A percentile compares a stretch with the other conserved stretches of the same genome.
These are phyloP conservation scores for Pestalotiopsis sp. DNA, from an alignment of 2,329 filamentous ascomycete species.

Conservation along the genomic window DNA sequence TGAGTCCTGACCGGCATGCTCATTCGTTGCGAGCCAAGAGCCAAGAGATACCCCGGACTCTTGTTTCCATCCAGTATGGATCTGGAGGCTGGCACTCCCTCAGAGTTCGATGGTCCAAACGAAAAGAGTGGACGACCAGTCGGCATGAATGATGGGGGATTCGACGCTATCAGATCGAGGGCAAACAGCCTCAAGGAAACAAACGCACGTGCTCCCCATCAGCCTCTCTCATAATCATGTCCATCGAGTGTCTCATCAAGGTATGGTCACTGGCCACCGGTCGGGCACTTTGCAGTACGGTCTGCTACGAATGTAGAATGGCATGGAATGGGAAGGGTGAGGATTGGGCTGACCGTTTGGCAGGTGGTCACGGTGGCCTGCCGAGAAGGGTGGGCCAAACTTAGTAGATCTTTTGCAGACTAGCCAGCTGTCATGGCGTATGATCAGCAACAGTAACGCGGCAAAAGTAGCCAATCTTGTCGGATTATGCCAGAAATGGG, in stretches of 20 bases:
- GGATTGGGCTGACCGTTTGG: neutral
- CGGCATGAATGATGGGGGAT: neutral
- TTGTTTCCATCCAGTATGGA: neutral
- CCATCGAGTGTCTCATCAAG: neutral
- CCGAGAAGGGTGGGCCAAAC: neutral
- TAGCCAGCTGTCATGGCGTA: slow-evolving; percentile 13
- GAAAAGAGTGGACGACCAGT: neutral
- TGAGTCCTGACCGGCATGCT: neutral
- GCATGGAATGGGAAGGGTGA: neutral
- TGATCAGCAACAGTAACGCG: slow-evolving; percentile 5
- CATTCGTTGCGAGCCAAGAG: too few species aligned
- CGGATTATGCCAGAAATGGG: neutral
- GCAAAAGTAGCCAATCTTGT: slow-evolving; percentile 4
- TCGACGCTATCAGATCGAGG: neutral
- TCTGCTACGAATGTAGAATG: neutral
- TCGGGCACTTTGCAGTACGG: neutral
- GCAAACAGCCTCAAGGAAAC: neutral
- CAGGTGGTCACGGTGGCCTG: neutral
- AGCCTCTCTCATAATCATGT: neutral
- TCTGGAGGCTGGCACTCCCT: neutral
- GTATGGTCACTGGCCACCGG: neutral
- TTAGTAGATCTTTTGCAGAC: neutral
- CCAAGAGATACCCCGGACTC: too few species aligned
- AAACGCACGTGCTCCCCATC: neutral
- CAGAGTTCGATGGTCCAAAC: neutral